Evolutionary conservation across 2,329 filamentous ascomycete genomes (phyloP), one percentile per base, ranked within the genome.

Genomic region (Xylaria sp.): DNA sequence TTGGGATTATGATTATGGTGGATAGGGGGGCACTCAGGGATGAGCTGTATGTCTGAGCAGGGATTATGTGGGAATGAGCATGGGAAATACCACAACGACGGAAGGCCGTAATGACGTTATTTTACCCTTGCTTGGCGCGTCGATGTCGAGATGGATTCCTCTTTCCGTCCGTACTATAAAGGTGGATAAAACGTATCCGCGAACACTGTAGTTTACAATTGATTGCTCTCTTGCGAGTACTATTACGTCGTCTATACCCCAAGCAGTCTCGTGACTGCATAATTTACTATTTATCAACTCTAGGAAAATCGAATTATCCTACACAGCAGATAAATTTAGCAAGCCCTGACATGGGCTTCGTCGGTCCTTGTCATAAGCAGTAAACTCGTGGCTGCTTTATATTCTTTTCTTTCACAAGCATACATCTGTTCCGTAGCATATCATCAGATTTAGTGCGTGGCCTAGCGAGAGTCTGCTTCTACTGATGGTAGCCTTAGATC

Each of bases 31-130:
- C 46, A 52, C 64, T 58, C 25, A 41, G 48, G 54, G 54, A 60
- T 33, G 28, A 48, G 9, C 48, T 25, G 54, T 55, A 64, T 33
- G 46, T 43, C 43, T 56, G 23, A 36, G 49, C 20, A 41, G 57
- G n/a, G 13, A 28, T 25, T 55, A 57, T 56, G 20, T 4, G 59
- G 58, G 56, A 63, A 68, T 28, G 66, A 70, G 48, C 13, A 36
- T 13, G 31, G 59, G 56, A 62, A 60, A 65, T 6, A 46, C 6
- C n/a, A 57, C n/a, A 49, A 23, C 28, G 39, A 61, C 7, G 33
- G 43, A 13, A 55, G 39, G 58, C 28, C 43, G 23, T 48, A 20
- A n/a, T 13, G 20, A 15, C 41, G 46, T 60, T 36, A 36, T 8
- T 65, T 52, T 23, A 12, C 23, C 58, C 51, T 36, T 55, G 25